Base-by-base conservation (phyloP, 1,284 basidiomycete genomes). In the Pseudozyma sp. region DNA sequence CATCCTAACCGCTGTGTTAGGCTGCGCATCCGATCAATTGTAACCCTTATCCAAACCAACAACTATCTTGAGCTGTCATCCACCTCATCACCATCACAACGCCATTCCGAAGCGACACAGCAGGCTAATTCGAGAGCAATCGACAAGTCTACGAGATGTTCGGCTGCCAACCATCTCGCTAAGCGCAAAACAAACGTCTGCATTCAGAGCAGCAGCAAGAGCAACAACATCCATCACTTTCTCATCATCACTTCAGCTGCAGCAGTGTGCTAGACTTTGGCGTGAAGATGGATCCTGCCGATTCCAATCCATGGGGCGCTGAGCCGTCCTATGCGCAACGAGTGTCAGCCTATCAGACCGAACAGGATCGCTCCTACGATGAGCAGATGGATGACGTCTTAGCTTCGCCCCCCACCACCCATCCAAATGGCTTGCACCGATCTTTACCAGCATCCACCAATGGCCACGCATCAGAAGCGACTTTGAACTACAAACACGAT, bases 261-360 rank as follows among this genome's bases (percentile, higher is more conserved):
- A 40, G 18, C 21, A 3, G 52, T 58, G 18, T 45, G 42, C n/a
- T 31, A 4, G 43, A 16, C 38, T 43, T 44, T 35, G 8, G 45
- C 2, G 47, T 40, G 36, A 34, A 6, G 13, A 59, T 71, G 69
- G 56, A 65, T 12, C 54, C 68, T 5, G 25, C 49, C 36, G 62
- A 65, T 13, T 70, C 62, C 16, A 73, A 73, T 49, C 71, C 71
- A 14, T 74, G 71, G 71, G 71, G 62, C 4, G 34, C 62, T 5
- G 59, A 64, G 45, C 66, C 71, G 6, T 70, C 66, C 10, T 66
- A 59, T 40, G 54, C 52, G 2, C 58, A 74, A 25, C 61, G 71
- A 9, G 25, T 59, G 3, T 43, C 52, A 1, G 58, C 71, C 2
- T 69, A 51, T 12, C 61, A 66, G 8, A 21, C 40, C 3, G 45